Conservation (phyloP, 306 rosid species). For the Astragalus glycyphyllos region DNA sequence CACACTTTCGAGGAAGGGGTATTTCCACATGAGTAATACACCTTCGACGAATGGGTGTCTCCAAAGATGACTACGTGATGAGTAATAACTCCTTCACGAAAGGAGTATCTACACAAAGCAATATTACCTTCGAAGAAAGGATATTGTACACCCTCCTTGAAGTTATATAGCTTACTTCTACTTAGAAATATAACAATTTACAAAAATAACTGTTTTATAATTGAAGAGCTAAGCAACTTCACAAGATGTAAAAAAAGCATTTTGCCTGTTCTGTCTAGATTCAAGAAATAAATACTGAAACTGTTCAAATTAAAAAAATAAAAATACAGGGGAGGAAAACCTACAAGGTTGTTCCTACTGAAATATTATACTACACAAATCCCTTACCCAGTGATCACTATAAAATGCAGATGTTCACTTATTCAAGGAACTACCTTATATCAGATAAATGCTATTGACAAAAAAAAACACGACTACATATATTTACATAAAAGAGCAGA, state of each 20-base stretch:
- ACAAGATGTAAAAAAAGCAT: slow-evolving; percentile 8
- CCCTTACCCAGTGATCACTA: slow-evolving; percentile 16
- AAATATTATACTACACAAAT: slow-evolving; percentile 2
- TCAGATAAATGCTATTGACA: slow-evolving; percentile 19
- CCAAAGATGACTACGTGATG: too few species aligned
- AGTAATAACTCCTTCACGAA: too few species aligned
- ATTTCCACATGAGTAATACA: too few species aligned
- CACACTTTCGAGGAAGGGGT: too few species aligned
- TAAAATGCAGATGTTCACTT: slow-evolving; percentile 32
- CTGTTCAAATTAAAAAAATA: not conserved
- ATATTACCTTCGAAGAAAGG: too few species aligned
- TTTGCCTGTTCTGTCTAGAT: not conserved
- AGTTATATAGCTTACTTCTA: not conserved
- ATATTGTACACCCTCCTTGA: not conserved
- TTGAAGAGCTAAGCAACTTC: slow-evolving; percentile 6
- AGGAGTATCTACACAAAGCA: too few species aligned
- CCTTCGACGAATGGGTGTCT: too few species aligned
- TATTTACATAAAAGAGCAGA: slow-evolving; percentile 28
- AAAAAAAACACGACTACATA: not conserved
- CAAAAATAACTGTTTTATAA: not conserved
- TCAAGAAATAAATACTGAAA: slow-evolving; percentile 2
- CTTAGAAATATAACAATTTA: not conserved
- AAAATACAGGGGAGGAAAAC: slow-evolving; percentile 1
- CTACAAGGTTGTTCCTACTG: slow-evolving; percentile 2
- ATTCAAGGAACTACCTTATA: slow-evolving; percentile 23